Evolutionary conservation across 352 stramenopile species (phyloP), one percentile per base, ranked within the genome.

Genomic region (Pythium volutum): DNA sequence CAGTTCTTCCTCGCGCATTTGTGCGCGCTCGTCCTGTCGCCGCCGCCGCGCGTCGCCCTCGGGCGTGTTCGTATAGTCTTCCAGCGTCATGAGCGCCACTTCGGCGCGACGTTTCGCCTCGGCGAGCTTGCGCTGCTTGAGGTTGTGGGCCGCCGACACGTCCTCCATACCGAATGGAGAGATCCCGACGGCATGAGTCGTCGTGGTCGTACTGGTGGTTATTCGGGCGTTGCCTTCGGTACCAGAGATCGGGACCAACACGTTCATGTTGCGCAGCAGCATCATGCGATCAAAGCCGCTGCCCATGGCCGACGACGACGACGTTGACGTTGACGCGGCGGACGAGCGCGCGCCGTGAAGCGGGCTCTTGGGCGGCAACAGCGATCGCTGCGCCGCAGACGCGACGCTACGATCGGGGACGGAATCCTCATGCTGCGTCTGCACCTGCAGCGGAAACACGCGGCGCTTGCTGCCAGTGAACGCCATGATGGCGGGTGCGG

Each of bases 1-100:
- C 11, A 87, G 56, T 38, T 91, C 81, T 59, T 91, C 79, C 27
- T 88, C 79, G 42, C 67, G 47, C 81, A 91, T 89, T 16, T 56
- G 54, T 26, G 73, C 70, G 2, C 68, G 71, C 52, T 88, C 79
- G 14, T 81, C 68, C n/a, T 84, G 81, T 5, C 81, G 66, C 29
- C 66, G 60, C 10, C 81, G 64, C 31, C 81, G 62, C 46, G 71
- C 77, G 0, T 76, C 61, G 3, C 81, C 81, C 38, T 89, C 82
- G 0, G 58, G 58, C 4, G 75, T 91, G 20, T 74, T 69, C 0
- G 63, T 76, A 52, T 89, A 91, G 54, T 91, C 82, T 29, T 91
- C 82, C 2, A 58, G 71, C 6, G 66, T 50, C 82, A 89, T 91
- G 31, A 77, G 53, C 27, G 48, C 33, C 25, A 76, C 51, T 53